Percentiles rank a stretch among this genome's conserved stretches.
Conservation (phyloP, 805 yeast genomes). For the Monosporozyma yasuniensis region DNA sequence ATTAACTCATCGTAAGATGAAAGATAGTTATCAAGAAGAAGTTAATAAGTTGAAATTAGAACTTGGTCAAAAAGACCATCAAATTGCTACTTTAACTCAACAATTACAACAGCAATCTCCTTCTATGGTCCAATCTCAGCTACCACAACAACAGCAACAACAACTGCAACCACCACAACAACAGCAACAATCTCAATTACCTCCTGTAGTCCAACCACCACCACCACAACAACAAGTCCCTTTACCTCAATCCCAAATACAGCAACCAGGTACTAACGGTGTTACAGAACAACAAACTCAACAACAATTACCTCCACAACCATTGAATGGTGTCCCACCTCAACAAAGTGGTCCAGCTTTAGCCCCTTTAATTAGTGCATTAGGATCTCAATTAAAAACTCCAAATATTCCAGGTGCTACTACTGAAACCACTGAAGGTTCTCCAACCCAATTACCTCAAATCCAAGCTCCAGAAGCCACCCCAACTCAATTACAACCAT, state of each 20-base stretch:
- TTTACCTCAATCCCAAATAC: conserved; percentile 11
- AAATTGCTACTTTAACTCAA: conserved; percentile 36
- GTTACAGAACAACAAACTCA: not conserved
- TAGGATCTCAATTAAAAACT: conserved; percentile 10
- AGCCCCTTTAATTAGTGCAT: conserved; percentile 12
- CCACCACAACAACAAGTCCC: conserved; percentile 8
- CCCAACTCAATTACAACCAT: conserved; percentile 1
- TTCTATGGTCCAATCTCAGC: conserved; percentile 16
- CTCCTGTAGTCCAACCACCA: not conserved
- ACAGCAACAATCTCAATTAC: conserved; percentile 1
- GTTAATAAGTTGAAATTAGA: conserved; percentile 77
- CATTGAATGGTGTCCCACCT: not conserved
- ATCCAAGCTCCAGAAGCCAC: not conserved
- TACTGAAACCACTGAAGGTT: not conserved
- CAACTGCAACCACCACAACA: not conserved
- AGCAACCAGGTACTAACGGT: not conserved
- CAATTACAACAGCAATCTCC: conserved; percentile 25
- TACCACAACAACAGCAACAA: conserved; percentile 13
- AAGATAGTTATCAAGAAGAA: conserved; percentile 93
- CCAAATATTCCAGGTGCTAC: not conserved
- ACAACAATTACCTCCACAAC: conserved; percentile 1
- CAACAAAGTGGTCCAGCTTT: conserved; percentile 10
- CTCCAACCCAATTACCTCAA: not conserved
- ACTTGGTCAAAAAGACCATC: conserved; percentile 70
- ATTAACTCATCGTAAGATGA: conserved; percentile 87